Conservation (phyloP, 345 rosid genomes). For the Aquilaria yunnanensis region DNA sequence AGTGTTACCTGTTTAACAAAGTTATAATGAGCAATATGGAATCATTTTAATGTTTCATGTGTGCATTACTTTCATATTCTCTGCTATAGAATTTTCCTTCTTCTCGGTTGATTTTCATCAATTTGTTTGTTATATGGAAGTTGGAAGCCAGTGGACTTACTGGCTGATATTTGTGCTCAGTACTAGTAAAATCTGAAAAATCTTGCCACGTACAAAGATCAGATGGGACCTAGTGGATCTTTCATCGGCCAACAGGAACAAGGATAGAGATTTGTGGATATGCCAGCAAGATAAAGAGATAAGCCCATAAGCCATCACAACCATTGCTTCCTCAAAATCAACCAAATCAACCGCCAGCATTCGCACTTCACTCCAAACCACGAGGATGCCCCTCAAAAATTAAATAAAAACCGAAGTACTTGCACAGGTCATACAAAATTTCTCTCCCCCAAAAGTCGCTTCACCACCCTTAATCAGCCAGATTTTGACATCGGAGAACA, state of each 20-base stretch:
- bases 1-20: no score
- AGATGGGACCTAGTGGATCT: constrained; percentile 39
- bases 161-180: no score
- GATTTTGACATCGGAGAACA: constrained; percentile 1
- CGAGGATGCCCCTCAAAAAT: constrained; percentile 17
- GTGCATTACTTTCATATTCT: no score
- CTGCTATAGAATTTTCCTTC: no score
- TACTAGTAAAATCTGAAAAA: neutral
- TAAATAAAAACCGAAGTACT: constrained; percentile 19
- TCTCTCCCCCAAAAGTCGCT: neutral
- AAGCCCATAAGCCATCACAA: constrained; percentile 23
- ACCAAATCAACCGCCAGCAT: constrained; percentile 13
- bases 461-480: neutral
- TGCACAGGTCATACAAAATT: neutral
- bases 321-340: constrained; percentile 25
- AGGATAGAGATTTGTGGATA: constrained; percentile 49
- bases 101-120: no score
- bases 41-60: no score
- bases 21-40: no score
- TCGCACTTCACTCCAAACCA: constrained; percentile 24
- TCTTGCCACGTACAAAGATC: constrained; percentile 19
- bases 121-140: no score
- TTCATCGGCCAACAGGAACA: constrained; percentile 36
- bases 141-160: no score
- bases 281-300: constrained; percentile 39